Evolutionary conservation across 352 stramenopile species (phyloP).

Genomic region (Hyaloperonospora brassicae): DNA sequence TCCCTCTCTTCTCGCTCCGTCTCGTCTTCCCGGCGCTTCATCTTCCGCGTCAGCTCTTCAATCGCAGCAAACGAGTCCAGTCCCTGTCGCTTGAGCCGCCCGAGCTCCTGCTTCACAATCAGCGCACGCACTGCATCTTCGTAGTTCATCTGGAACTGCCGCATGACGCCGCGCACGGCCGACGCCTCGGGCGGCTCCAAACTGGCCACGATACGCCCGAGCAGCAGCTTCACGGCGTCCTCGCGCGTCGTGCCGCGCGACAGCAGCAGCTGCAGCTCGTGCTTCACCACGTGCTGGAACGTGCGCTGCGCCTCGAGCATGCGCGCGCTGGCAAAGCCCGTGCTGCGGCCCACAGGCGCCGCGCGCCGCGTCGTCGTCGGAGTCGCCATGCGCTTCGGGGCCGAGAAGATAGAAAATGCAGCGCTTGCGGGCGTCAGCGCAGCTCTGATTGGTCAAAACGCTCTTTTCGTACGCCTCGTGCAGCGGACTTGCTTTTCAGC

Average conservation of each 20-base stretch:
- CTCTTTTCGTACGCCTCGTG: too few species aligned
- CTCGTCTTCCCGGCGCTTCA: slow-evolving; percentile 36
- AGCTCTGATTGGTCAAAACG: slow-evolving; percentile 10
- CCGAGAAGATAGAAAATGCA: slow-evolving; percentile 25
- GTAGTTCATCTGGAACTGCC: slow-evolving; percentile 81
- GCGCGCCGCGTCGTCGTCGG: slow-evolving; percentile 20
- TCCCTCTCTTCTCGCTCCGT: slow-evolving; percentile 3
- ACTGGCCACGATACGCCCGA: slow-evolving; percentile 66
- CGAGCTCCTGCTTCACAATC: slow-evolving; percentile 85
- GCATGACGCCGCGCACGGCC: slow-evolving; percentile 72
- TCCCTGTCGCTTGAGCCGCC: slow-evolving; percentile 58
- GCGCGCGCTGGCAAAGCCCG: slow-evolving; percentile 16
- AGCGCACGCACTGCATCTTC: slow-evolving; percentile 76
- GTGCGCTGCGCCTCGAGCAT: slow-evolving; percentile 62
- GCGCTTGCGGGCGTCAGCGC: slow-evolving; percentile 2
- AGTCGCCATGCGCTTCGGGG: slow-evolving; percentile 17
- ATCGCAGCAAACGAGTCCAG: slow-evolving; percentile 82
- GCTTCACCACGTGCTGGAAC: slow-evolving; percentile 75
- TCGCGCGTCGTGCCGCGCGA: slow-evolving; percentile 45
- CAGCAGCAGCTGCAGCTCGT: slow-evolving; percentile 68
- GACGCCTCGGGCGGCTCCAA: slow-evolving; percentile 47
- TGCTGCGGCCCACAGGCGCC: slow-evolving; percentile 1
- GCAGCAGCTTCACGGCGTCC: slow-evolving; percentile 61
- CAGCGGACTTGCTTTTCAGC: too few species aligned
- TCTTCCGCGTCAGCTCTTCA: slow-evolving; percentile 75